phyloP scores from a whole-genome alignment of 2,329 filamentous ascomycete species.

The Scytalidium sp. region DNA sequence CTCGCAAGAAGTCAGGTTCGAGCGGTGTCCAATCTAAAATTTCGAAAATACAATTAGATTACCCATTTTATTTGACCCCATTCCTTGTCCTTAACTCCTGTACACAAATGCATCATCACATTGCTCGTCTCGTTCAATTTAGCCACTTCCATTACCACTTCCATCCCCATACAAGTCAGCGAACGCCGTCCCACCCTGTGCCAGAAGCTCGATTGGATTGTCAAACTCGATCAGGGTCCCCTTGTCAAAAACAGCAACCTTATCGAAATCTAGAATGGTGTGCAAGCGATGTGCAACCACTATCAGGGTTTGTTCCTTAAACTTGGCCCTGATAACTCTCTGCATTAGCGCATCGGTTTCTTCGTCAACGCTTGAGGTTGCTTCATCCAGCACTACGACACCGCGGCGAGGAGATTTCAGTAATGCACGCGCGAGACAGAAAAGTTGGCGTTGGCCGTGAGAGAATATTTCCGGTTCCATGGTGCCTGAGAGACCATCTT shows the following conservation, averaged over 20 bases:
- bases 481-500: constrained; percentile 28
- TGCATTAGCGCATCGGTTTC: constrained; percentile 56
- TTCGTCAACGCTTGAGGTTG: constrained; percentile 45
- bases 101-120: too few relatives aligned
- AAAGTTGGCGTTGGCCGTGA: constrained; percentile 28
- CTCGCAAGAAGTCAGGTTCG: too few relatives aligned
- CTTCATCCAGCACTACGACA: constrained; percentile 11
- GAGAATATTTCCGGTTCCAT: constrained; percentile 8
- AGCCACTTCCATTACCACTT: too few relatives aligned
- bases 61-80: too few relatives aligned
- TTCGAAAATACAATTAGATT: too few relatives aligned
- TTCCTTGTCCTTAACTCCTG: too few relatives aligned
- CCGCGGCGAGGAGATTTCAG: neutral
- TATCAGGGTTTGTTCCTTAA: constrained; percentile 51
- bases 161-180: neutral
- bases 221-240: constrained; percentile 20
- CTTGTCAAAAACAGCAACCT: constrained; percentile 44
- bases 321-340: constrained; percentile 48
- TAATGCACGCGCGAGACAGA: constrained; percentile 4
- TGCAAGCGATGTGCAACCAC: constrained; percentile 33
- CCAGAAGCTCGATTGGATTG: neutral
- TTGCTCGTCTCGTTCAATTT: too few relatives aligned
- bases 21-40: too few relatives aligned
- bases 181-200: neutral
- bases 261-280: constrained; percentile 48